phyloP scores from a whole-genome alignment of 306 rosid species.

The Ochetophila trinervis region DNA sequence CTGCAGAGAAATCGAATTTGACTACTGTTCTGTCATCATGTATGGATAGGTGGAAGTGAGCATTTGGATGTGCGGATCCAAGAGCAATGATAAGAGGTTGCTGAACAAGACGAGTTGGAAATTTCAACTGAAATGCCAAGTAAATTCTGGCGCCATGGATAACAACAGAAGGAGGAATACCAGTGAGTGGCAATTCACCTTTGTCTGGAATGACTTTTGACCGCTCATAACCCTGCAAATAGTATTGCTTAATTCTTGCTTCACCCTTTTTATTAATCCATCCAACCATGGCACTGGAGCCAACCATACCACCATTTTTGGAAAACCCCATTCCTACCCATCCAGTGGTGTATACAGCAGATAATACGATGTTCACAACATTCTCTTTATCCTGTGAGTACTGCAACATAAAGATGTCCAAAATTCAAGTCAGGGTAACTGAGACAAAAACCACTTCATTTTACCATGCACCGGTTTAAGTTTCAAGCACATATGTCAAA shows the following conservation, averaged over 20 bases:
- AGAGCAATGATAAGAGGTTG: conserved; percentile 84
- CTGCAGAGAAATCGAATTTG: conserved; percentile 77
- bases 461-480: neutral
- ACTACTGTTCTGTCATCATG: conserved; percentile 67
- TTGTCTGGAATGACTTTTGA: conserved; percentile 67
- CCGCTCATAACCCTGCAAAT: conserved; percentile 64
- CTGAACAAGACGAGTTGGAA: conserved; percentile 43
- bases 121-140: conserved; percentile 84
- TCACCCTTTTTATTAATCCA: conserved; percentile 83
- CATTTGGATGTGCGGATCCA: conserved; percentile 49
- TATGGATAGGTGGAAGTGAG: conserved; percentile 50
- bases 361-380: conserved; percentile 68
- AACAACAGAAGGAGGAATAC: conserved; percentile 75
- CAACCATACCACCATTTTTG: conserved; percentile 81
- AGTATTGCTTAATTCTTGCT: conserved; percentile 79
- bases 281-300: conserved; percentile 96
- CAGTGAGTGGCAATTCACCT: conserved; percentile 91
- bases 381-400: conserved; percentile 59
- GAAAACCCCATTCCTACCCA: conserved; percentile 99
- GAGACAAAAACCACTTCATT: neutral
- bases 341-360: conserved; percentile 85
- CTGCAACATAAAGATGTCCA: conserved; percentile 36
- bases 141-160: conserved; percentile 81
- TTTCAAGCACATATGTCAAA: too few relatives aligned
- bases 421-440: neutral